Conservation (phyloP, 306 rosid species). For the Lotus japonicus region DNA sequence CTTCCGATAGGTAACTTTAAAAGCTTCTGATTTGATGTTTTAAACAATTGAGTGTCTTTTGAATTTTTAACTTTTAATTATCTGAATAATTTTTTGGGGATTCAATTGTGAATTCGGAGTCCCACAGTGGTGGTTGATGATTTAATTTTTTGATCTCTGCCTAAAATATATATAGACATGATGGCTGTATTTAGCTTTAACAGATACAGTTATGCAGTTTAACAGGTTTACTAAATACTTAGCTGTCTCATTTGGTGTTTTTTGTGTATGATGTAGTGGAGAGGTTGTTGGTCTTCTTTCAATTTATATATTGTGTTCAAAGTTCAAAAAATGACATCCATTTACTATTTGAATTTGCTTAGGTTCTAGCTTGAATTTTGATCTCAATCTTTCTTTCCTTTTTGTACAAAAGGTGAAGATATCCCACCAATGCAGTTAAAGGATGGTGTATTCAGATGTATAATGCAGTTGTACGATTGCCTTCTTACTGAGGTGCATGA, state of each 20-base stretch:
- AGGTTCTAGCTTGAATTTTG: constrained; percentile 9
- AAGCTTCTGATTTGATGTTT: neutral
- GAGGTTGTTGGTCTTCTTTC: neutral
- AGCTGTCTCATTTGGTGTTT: neutral
- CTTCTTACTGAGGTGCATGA: constrained; percentile 97
- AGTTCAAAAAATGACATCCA: neutral
- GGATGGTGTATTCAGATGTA: constrained; percentile 96
- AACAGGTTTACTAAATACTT: neutral
- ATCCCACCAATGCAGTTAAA: constrained; percentile 99
- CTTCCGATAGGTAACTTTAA: constrained; percentile 71
- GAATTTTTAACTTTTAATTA: neutral
- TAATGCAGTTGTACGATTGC: constrained; percentile 97
- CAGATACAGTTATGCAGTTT: no score
- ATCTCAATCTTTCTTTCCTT: constrained; percentile 12
- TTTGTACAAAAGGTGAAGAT: constrained; percentile 69
- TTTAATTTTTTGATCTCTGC: no score
- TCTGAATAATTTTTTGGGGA: neutral
- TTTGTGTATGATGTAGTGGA: neutral
- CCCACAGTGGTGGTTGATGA: no score
- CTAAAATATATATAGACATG: no score
- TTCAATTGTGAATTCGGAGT: neutral
- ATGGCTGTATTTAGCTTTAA: no score
- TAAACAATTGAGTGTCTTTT: neutral
- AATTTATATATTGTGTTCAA: neutral
- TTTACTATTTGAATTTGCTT: neutral